Evolutionary conservation across 129 eudicot genomes (phyloP).

Genomic region (Pittosporum tobira): DNA sequence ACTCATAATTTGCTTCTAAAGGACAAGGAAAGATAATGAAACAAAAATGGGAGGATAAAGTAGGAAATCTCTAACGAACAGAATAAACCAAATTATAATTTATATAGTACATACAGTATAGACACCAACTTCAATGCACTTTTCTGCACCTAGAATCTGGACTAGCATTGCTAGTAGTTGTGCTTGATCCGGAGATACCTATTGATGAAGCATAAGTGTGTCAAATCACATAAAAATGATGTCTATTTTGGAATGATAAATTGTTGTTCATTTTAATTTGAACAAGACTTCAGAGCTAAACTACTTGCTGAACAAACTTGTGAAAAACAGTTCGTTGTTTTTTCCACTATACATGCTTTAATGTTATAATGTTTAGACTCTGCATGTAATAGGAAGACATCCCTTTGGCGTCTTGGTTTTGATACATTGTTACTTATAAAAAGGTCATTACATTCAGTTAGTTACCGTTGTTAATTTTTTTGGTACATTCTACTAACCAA

Average conservation of each 20-base stretch:
- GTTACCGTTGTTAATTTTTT: too few relatives aligned
- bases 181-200: conserved; percentile 99
- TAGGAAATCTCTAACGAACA: background rate
- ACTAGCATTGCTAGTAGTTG: conserved; percentile 97
- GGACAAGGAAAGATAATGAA: background rate
- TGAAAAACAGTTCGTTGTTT: background rate
- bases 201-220: conserved; percentile 8
- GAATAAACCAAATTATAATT: background rate
- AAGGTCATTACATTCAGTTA: too few relatives aligned
- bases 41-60: background rate
- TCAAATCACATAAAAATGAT: background rate
- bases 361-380: background rate
- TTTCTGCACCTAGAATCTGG: conserved; percentile 70
- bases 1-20: too few relatives aligned
- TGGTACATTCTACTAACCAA: too few relatives aligned
- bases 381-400: background rate
- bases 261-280: background rate
- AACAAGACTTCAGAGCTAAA: background rate
- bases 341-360: background rate
- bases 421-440: too few relatives aligned
- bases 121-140: conserved; percentile 92
- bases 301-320: background rate
- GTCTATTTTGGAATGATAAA: background rate
- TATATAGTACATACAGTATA: conserved; percentile 50
- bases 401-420: too few relatives aligned